These are phyloP conservation scores for Pichia occidentalis DNA, from an alignment of 805 yeast species.

Conservation along the genomic window DNA sequence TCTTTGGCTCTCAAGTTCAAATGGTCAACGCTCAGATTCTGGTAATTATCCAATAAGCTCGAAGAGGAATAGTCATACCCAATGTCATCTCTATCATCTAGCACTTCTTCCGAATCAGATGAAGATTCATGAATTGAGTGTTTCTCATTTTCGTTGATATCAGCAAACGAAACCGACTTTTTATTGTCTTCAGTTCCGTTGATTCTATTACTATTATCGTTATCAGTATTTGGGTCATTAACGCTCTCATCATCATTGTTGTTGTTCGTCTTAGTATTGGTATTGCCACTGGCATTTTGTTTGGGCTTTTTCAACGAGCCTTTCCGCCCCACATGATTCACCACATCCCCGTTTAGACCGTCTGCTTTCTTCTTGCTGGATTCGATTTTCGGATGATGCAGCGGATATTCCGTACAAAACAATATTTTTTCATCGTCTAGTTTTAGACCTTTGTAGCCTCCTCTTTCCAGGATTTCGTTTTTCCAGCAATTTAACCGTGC, in stretches of 20 bases:
- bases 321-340: constrained; percentile 19
- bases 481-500: constrained; percentile 91
- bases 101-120: constrained; percentile 28
- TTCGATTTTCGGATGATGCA: constrained; percentile 3
- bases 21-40: no score
- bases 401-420: constrained; percentile 21
- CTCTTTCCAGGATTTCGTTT: constrained; percentile 63
- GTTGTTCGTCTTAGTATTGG: no score
- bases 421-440: constrained; percentile 24
- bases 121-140: not conserved
- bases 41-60: constrained; percentile 7
- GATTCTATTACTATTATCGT: no score
- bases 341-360: no score
- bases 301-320: constrained; percentile 14
- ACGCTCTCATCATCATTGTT: no score
- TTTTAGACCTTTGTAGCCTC: constrained; percentile 17
- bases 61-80: constrained; percentile 1
- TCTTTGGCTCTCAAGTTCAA: no score
- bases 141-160: constrained; percentile 8
- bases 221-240: no score
- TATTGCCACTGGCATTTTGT: not conserved
- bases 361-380: no score
- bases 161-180: constrained; percentile 29
- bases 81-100: constrained; percentile 30
- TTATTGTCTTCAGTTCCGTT: no score